phyloP scores from a whole-genome alignment of 1,139 yeast genomes.

The Blastobotrys apis region DNA sequence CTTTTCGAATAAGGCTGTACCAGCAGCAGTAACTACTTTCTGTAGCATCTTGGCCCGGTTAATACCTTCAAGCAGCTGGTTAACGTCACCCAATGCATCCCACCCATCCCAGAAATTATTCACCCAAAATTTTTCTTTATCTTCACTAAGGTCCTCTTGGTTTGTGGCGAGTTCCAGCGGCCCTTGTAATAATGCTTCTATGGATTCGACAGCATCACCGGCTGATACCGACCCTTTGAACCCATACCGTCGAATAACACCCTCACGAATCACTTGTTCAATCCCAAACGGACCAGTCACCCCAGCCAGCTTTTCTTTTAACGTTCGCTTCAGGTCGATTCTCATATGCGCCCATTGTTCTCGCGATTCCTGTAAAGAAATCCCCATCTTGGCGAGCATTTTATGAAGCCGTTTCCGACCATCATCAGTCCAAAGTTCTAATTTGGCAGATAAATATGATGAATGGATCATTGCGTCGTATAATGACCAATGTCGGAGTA shows the following conservation, averaged over 20 bases:
- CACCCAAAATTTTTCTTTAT: conserved; percentile 66
- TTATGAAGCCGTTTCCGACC: conserved; percentile 85
- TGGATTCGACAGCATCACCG: conserved; percentile 86
- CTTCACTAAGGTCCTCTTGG: conserved; percentile 13
- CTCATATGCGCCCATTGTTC: conserved; percentile 95
- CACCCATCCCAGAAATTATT: conserved; percentile 91
- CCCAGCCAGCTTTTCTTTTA: conserved; percentile 64
- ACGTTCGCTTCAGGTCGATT: conserved; percentile 65
- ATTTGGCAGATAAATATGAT: conserved; percentile 80
- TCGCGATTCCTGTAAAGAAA: conserved; percentile 79
- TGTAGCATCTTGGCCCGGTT: conserved; percentile 78
- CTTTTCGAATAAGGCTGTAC: conserved; percentile 82
- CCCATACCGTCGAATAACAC: conserved; percentile 82
- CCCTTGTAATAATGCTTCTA: conserved; percentile 74
- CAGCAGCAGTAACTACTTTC: conserved; percentile 80
- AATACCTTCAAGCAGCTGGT: conserved; percentile 63
- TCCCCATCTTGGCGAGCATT: conserved; percentile 95
- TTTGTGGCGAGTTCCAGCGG: conserved; percentile 8
- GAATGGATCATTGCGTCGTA: conserved; percentile 90
- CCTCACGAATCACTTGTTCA: conserved; percentile 79
- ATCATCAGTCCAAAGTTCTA: conserved; percentile 86
- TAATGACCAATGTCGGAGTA: conserved; percentile 88
- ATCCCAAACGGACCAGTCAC: conserved; percentile 74
- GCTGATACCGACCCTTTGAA: conserved; percentile 85
- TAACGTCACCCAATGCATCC: conserved; percentile 77